Conservation (phyloP, 1,139 yeast genomes). For the Yamadazyma trypodendri region DNA sequence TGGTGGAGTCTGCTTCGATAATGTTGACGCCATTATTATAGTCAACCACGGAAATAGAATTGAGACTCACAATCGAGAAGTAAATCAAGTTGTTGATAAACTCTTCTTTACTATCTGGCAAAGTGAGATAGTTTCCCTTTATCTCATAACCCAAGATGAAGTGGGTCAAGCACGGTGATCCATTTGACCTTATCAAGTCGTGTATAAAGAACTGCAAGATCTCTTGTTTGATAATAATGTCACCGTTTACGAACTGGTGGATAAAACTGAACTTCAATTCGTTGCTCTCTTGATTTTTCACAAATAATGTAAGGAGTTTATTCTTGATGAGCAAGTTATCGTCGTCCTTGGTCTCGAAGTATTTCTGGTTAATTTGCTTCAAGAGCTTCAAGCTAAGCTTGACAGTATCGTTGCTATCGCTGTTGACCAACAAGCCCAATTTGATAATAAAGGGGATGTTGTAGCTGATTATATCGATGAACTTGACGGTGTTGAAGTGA, state of each 20-base stretch:
- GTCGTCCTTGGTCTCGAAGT: slow-evolving; percentile 33
- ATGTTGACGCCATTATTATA: slow-evolving; percentile 34
- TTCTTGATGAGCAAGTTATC: slow-evolving; percentile 48
- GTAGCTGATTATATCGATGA: slow-evolving; percentile 69
- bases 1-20: slow-evolving; percentile 55
- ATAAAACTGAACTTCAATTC: slow-evolving; percentile 74
- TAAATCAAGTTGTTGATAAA: slow-evolving; percentile 49
- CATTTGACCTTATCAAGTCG: slow-evolving; percentile 44
- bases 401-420: slow-evolving; percentile 50
- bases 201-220: slow-evolving; percentile 57
- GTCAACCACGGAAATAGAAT: slow-evolving; percentile 37
- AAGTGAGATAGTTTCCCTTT: slow-evolving; percentile 31
- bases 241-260: slow-evolving; percentile 58
- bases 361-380: slow-evolving; percentile 50
- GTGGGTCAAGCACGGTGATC: slow-evolving; percentile 61
- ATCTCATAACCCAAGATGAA: slow-evolving; percentile 68
- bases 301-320: slow-evolving; percentile 69
- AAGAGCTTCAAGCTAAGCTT: slow-evolving; percentile 53
- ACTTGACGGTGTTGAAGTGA: slow-evolving; percentile 56
- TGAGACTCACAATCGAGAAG: slow-evolving; percentile 49
- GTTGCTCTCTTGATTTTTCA: slow-evolving; percentile 68
- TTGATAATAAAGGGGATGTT: slow-evolving; percentile 69
- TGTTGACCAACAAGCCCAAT: slow-evolving; percentile 68
- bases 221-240: slow-evolving; percentile 51
- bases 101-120: slow-evolving; percentile 27